phyloP scores from a whole-genome alignment of 306 rosid genomes.

The Citrullus colocynthis region DNA sequence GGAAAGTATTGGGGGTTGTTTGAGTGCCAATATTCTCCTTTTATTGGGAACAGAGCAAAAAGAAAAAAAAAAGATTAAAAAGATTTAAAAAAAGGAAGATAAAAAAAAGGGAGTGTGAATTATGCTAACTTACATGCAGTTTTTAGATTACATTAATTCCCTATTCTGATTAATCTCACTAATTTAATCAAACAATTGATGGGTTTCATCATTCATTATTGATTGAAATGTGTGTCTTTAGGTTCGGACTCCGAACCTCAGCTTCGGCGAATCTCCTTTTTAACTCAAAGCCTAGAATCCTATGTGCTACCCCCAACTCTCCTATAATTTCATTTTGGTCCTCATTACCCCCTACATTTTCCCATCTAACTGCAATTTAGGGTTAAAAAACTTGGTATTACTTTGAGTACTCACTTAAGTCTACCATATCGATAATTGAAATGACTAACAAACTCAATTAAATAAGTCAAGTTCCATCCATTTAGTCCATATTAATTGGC shows the following conservation, averaged over 20 bases:
- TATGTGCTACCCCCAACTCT: conserved; percentile 10
- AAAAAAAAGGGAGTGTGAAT: neutral
- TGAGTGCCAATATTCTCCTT: conserved; percentile 1
- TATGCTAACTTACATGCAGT: neutral
- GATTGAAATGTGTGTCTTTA: conserved; percentile 5
- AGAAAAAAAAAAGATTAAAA: neutral
- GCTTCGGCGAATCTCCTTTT: conserved; percentile 18
- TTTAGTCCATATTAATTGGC: no score
- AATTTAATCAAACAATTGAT: conserved; percentile 13
- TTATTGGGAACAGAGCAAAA: neutral
- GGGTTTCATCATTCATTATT: conserved; percentile 20
- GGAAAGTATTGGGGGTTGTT: no score
- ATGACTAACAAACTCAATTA: no score
- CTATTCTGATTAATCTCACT: neutral
- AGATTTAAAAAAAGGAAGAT: neutral
- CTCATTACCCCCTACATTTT: neutral
- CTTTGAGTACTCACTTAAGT: neutral
- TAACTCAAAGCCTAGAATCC: conserved; percentile 29
- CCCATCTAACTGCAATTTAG: neutral
- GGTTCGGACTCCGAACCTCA: conserved; percentile 15
- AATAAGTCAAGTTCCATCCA: no score
- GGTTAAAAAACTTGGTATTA: neutral
- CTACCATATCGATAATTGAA: no score
- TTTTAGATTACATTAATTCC: conserved; percentile 2
- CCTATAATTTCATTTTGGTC: neutral